These are phyloP conservation scores for Trypanosoma lewisi DNA, from an alignment of 208 protist species.

Conservation along the genomic window DNA sequence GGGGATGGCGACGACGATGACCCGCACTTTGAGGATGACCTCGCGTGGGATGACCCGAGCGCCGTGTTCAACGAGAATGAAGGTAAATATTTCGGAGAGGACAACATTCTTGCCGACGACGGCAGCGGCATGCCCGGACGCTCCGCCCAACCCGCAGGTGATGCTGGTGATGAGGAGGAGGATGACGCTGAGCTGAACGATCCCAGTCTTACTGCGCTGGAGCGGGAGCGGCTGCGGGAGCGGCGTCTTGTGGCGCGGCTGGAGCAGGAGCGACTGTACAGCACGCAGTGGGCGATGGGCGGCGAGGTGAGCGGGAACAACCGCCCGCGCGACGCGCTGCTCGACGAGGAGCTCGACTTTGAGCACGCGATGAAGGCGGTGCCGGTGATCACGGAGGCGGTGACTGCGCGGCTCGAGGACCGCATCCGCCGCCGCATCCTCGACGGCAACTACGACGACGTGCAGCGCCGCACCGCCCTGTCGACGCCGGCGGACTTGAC, in stretches of 20 bases:
- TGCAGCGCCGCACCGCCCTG: slow-evolving; percentile 46
- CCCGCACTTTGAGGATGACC: slow-evolving; percentile 57
- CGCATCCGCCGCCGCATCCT: slow-evolving; percentile 85
- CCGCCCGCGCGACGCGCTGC: slow-evolving; percentile 81
- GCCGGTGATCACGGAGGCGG: slow-evolving; percentile 82
- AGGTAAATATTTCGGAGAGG: slow-evolving; percentile 38
- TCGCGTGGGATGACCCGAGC: slow-evolving; percentile 57
- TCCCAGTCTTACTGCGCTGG: slow-evolving; percentile 60
- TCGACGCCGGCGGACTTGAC: slow-evolving; percentile 64
- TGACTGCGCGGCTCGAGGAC: slow-evolving; percentile 85
- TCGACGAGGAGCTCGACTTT: slow-evolving; percentile 84
- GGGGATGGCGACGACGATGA: slow-evolving; percentile 34
- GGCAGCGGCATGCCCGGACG: too few species aligned
- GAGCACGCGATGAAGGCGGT: slow-evolving; percentile 87
- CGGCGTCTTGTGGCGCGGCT: slow-evolving; percentile 54
- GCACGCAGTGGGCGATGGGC: slow-evolving; percentile 80
- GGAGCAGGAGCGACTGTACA: slow-evolving; percentile 79
- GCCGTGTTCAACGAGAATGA: slow-evolving; percentile 40
- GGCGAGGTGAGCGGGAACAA: slow-evolving; percentile 74
- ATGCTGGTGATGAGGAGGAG: slow-evolving; percentile 40
- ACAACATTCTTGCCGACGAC: slow-evolving; percentile 42
- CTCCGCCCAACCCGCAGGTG: too few species aligned
- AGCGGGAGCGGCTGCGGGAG: slow-evolving; percentile 75
- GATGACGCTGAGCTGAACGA: slow-evolving; percentile 64
- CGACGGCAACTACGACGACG: slow-evolving; percentile 79